Conservation (phyloP, 768 basidiomycete genomes). For the Lentinus brumalis region DNA sequence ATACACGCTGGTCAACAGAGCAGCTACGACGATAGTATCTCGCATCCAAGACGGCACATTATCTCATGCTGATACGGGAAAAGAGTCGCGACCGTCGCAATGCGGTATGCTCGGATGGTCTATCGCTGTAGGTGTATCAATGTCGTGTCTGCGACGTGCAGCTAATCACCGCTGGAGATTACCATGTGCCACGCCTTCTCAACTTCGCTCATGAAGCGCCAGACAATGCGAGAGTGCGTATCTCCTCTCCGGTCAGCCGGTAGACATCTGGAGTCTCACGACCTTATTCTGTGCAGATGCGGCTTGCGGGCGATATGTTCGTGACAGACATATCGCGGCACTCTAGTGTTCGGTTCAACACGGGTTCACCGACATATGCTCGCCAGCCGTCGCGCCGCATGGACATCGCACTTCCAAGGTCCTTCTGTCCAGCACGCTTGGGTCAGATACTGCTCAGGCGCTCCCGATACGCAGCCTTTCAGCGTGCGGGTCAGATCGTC, state of each 20-base stretch:
- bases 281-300: neutral
- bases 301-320: no score
- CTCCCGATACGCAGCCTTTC: constrained; percentile 10
- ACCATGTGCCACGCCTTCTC: constrained; percentile 9
- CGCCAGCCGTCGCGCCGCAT: constrained; percentile 8
- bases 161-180: no score
- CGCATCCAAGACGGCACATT: no score
- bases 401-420: constrained; percentile 9
- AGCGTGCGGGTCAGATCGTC: neutral
- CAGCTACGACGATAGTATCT: no score
- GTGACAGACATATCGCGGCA: no score
- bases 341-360: neutral
- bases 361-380: constrained; percentile 11
- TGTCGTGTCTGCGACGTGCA: no score
- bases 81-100: no score
- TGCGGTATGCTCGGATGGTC: no score
- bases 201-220: constrained; percentile 1
- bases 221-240: constrained; percentile 1
- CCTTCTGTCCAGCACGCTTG: neutral
- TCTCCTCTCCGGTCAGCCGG: constrained; percentile 7
- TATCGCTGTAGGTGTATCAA: no score
- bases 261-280: constrained; percentile 5
- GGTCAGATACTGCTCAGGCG: constrained; percentile 5
- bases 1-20: no score
- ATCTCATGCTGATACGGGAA: no score